These are phyloP conservation scores for Perkinsus olseni DNA, from an alignment of 169 alveolate genomes.

Conservation along the genomic window DNA sequence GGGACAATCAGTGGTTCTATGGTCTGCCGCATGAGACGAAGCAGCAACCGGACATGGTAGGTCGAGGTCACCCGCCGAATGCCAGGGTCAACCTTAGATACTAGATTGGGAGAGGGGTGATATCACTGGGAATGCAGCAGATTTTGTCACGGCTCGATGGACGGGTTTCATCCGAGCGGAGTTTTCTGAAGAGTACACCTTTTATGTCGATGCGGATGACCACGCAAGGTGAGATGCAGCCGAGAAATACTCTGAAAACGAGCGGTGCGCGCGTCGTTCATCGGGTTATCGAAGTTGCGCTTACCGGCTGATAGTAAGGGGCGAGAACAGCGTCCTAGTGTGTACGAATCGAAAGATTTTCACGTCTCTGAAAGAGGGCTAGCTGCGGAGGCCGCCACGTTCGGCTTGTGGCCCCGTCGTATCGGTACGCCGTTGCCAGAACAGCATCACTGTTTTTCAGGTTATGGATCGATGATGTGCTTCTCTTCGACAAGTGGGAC, in stretches of 20 bases:
- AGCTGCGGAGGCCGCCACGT: too few species aligned
- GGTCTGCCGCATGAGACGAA: slow-evolving; percentile 11
- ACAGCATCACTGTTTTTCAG: not conserved
- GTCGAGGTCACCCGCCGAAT: not conserved
- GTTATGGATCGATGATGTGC: not conserved
- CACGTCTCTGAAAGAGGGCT: too few species aligned
- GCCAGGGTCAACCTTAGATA: not conserved
- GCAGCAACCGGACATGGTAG: not conserved
- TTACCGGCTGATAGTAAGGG: too few species aligned
- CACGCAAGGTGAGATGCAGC: not conserved
- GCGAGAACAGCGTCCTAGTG: too few species aligned
- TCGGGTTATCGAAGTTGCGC: too few species aligned
- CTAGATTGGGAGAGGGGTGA: not conserved
- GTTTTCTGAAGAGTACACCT: not conserved
- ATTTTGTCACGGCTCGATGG: slow-evolving; percentile 1
- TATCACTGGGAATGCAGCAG: not conserved
- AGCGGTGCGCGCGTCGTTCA: not conserved
- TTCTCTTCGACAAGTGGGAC: slow-evolving; percentile 6
- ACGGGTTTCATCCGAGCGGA: not conserved
- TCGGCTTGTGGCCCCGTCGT: too few species aligned
- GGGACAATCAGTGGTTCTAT: slow-evolving; percentile 16
- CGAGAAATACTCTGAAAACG: not conserved
- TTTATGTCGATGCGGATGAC: not conserved
- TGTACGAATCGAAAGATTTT: too few species aligned
- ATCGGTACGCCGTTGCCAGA: too few species aligned